These are phyloP conservation scores for Curvularia hawaiiensis DNA, from an alignment of 2,329 filamentous ascomycete genomes.

Conservation along the genomic window DNA sequence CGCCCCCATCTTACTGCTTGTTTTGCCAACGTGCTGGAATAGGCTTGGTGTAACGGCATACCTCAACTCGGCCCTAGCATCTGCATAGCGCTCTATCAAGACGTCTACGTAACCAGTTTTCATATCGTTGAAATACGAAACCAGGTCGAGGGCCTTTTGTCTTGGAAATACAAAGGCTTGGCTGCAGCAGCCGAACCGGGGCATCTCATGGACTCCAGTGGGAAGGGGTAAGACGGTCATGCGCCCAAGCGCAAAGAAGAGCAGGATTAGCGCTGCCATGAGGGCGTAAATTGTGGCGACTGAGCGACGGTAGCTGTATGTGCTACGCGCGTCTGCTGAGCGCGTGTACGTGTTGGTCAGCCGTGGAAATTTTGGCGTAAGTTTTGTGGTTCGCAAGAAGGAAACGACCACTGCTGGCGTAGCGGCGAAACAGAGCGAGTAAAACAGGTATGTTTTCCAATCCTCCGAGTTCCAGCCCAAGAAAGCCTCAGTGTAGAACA, in stretches of 20 bases:
- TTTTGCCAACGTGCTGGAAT: constrained; percentile 53
- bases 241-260: constrained; percentile 51
- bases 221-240: constrained; percentile 46
- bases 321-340: not conserved
- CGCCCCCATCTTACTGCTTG: constrained; percentile 45
- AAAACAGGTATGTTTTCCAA: constrained; percentile 47
- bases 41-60: constrained; percentile 52
- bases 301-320: constrained; percentile 14
- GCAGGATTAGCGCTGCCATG: constrained; percentile 23
- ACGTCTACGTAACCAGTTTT: constrained; percentile 48
- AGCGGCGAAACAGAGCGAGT: constrained; percentile 34
- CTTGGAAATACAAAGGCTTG: constrained; percentile 53
- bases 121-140: constrained; percentile 41
- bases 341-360: constrained; percentile 14
- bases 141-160: constrained; percentile 28
- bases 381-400: constrained; percentile 30
- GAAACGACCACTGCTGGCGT: constrained; percentile 29
- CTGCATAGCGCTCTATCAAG: constrained; percentile 51
- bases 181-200: constrained; percentile 51
- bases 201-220: constrained; percentile 48
- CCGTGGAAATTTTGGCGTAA: constrained; percentile 25
- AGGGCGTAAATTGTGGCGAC: constrained; percentile 26
- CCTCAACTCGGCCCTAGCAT: constrained; percentile 44
- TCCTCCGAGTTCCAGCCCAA: constrained; percentile 54
- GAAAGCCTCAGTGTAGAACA: constrained; percentile 55